Percentiles rank a stretch among this genome's conserved stretches.
Conservation (phyloP, 306 rosid genomes). For the Lathyrus oleraceus region DNA sequence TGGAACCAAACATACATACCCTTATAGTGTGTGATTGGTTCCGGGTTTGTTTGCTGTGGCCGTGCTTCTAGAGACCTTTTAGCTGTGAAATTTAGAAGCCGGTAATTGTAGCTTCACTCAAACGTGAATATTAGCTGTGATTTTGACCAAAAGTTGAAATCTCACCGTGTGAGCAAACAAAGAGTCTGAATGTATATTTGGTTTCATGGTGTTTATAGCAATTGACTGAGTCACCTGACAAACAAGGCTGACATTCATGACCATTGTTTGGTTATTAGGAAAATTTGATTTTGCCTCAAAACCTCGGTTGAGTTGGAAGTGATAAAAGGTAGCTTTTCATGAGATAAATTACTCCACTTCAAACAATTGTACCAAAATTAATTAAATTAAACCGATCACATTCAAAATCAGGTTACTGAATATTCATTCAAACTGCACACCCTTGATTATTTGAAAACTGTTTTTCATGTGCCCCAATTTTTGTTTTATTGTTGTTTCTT, state of each 20-base stretch:
- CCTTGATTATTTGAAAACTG: slow-evolving; percentile 6
- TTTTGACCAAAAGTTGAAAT: background rate
- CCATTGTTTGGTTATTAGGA: background rate
- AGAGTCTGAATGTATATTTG: background rate
- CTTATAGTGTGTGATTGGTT: no score
- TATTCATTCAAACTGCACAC: background rate
- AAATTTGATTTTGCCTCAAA: background rate
- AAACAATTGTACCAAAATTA: background rate
- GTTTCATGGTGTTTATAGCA: background rate
- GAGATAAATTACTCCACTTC: background rate
- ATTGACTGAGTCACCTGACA: background rate
- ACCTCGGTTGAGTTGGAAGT: background rate
- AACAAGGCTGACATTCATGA: background rate
- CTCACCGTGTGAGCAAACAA: background rate
- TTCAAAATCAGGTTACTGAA: background rate
- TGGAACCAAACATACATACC: no score
- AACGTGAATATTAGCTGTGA: background rate
- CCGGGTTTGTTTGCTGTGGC: no score
- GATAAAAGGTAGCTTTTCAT: background rate
- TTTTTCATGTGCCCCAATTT: background rate
- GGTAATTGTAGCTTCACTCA: no score
- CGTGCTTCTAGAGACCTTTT: no score
- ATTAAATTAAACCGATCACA: background rate
- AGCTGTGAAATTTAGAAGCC: no score
- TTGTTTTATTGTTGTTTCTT: background rate